Percentiles rank a stretch among this genome's conserved stretches.
phyloP scores from a whole-genome alignment of 495 filamentous ascomycete species.

The Hypoxylon cercidicola region DNA sequence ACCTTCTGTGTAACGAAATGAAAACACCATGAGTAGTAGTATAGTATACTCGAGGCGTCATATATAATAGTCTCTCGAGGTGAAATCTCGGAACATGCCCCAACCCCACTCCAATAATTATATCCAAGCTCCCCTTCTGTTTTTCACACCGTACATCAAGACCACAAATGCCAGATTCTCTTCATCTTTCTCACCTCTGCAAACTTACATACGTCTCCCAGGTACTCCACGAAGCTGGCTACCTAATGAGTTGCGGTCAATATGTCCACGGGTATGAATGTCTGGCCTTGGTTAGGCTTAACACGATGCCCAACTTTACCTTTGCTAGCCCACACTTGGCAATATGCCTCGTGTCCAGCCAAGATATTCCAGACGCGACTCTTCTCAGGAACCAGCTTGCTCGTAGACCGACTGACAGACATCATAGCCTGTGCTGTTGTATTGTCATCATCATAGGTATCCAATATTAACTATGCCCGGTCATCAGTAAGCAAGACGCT shows the following conservation, averaged over 20 bases:
- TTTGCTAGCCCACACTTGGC: constrained; percentile 30
- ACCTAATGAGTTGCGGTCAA: constrained; percentile 22
- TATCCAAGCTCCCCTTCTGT: neutral
- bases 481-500: neutral
- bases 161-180: neutral
- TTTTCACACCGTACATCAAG: neutral
- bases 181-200: neutral
- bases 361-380: constrained; percentile 22
- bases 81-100: neutral
- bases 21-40: neutral
- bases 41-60: constrained; percentile 15
- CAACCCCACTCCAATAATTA: neutral
- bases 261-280: constrained; percentile 11
- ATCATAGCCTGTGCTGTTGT: neutral
- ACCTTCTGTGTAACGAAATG: constrained; percentile 18
- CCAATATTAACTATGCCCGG: neutral
- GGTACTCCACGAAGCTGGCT: neutral
- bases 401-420: constrained; percentile 8
- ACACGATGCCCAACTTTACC: constrained; percentile 32
- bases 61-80: neutral
- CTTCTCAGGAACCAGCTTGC: constrained; percentile 25
- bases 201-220: neutral
- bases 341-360: constrained; percentile 29
- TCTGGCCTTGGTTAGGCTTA: constrained; percentile 35
- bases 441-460: constrained; percentile 11